Evolutionary conservation across 805 yeast genomes (phyloP), one percentile per base, ranked within the genome.

Genomic region (Starmerella khaoyaiensis): DNA sequence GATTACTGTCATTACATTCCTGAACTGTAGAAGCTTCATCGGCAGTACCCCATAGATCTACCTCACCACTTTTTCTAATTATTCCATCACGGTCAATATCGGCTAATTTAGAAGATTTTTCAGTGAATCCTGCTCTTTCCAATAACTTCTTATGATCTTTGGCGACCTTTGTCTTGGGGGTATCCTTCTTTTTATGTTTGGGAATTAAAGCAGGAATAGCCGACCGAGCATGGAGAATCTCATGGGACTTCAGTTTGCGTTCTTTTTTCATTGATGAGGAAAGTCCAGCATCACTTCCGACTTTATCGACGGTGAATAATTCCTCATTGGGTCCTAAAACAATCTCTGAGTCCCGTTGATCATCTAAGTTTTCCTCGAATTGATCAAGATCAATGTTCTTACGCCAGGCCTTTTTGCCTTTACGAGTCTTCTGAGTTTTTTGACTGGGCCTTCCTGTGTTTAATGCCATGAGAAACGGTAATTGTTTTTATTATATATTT

Each of bases 361-460:
- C 74, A 48, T 77, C 87, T 27, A 87, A 61, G 10, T 78, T 79
- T 22, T 61, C 58, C 52, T 79, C 83, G 33, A 90, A 64, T 46
- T 83, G 95, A 18, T 72, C 74, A 15, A 90, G 62, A 57, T 90
- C 94, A 41, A 90, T 79, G 58, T 90, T 82, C 60, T 83, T 83
- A 56, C 94, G 73, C 93, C 96, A 82, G 4, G 94, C 75, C 56
- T 71, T 77, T 68, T 81, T 87, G 30, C 94, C 94, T 64, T 90
- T 90, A 53, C 97, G 70, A 6, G 95, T 83, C 4, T 79, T 54
- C 60, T 86, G 95, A 30, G 62, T 62, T 48, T 65, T 68, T 48
- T 69, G 74, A 17, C 71, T 56, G 11, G 86, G 54, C 14, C 52
- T 28, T 17, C 50, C 51, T 4, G 46, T 40, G 17, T 39, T 45